Evolutionary conservation across 768 basidiomycete genomes (phyloP), one percentile per base, ranked within the genome.

Genomic region (Inosperma sp.): DNA sequence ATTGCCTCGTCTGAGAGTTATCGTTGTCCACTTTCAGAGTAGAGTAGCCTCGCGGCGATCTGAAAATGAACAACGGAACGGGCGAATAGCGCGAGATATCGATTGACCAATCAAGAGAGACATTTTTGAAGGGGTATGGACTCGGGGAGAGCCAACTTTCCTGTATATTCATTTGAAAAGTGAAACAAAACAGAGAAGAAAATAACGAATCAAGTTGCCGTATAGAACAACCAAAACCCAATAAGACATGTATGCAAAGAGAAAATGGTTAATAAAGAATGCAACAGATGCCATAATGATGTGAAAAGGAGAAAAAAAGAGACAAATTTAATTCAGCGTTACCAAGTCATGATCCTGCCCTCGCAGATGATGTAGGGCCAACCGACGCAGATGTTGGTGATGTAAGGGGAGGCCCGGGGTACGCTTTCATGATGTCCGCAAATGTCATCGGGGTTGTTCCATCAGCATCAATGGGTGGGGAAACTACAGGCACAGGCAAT

Each of bases 391-490:
- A n/a, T 36, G 34, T 49, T 36, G 34, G 17, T 40, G 42, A 23
- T 25, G 49, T 43, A 33, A 50, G 27, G 27, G 60, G 56, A 7
- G 58, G 57, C 1, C 69, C 62, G 7, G 81, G 74, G 62, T 83
- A 84, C n/a, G 83, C 82, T 57, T 82, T 79, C 82, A 86, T 81
- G 55, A 86, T 83, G 52, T 77, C 81, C 27, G 82, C 85, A 61
- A 85, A 79, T 47, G 82, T 77, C 22, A 81, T 69, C 2, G 62
- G 57, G 45, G 56, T 57, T 14, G 55, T 51, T 17, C 51, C 58
- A 26, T 64, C 59, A n/a, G 54, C 49, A 26, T 57, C 48, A 16
- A 56, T 25, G n/a, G 42, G 6, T 3, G 53, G 40, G 25, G 23
- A 36, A 26, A 26, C 40, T 1, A 34, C 45, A 3, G 45, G 25